Conservation (phyloP, 768 basidiomycete species). For the Crucibulum laeve region DNA sequence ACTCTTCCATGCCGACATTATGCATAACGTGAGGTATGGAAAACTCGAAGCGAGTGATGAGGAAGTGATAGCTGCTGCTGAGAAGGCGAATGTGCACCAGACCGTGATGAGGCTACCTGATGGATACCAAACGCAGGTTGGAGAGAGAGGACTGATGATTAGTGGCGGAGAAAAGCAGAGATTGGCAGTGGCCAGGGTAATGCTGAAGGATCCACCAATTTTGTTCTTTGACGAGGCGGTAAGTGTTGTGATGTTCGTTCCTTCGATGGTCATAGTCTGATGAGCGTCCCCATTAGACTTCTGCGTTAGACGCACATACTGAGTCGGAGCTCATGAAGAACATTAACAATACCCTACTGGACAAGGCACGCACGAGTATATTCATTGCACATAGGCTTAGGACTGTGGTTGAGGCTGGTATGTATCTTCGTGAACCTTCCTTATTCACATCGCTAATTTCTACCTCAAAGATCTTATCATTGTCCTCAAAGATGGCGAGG, state of each 20-base stretch:
- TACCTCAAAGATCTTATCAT: constrained; percentile 74
- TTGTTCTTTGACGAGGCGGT: constrained; percentile 99
- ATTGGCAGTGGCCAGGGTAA: constrained; percentile 86
- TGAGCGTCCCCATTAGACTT: constrained; percentile 56
- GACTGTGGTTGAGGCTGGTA: constrained; percentile 88
- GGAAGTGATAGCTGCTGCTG: constrained; percentile 80
- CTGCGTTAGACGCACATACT: constrained; percentile 91
- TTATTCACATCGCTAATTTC: constrained; percentile 1
- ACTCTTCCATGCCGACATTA: constrained; percentile 90
- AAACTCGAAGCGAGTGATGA: constrained; percentile 83
- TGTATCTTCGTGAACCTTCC: constrained; percentile 14
- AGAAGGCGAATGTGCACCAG: constrained; percentile 83
- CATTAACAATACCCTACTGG: constrained; percentile 74
- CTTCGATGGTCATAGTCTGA: constrained; percentile 2
- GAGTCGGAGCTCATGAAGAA: constrained; percentile 95
- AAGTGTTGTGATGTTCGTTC: constrained; percentile 27
- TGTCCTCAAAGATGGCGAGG: constrained; percentile 85
- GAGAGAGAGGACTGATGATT: constrained; percentile 96
- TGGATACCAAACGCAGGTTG: constrained; percentile 86
- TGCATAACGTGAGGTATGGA: constrained; percentile 96
- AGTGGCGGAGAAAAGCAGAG: constrained; percentile 98
- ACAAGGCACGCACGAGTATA: constrained; percentile 84
- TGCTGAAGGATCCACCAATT: constrained; percentile 94
- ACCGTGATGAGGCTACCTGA: constrained; percentile 80
- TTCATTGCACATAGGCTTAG: constrained; percentile 94